A percentile compares a stretch with the other conserved stretches of the same genome.
These are phyloP conservation scores for Protea cynaroides DNA, from an alignment of 164 flowering plant genomes.

Conservation along the genomic window DNA sequence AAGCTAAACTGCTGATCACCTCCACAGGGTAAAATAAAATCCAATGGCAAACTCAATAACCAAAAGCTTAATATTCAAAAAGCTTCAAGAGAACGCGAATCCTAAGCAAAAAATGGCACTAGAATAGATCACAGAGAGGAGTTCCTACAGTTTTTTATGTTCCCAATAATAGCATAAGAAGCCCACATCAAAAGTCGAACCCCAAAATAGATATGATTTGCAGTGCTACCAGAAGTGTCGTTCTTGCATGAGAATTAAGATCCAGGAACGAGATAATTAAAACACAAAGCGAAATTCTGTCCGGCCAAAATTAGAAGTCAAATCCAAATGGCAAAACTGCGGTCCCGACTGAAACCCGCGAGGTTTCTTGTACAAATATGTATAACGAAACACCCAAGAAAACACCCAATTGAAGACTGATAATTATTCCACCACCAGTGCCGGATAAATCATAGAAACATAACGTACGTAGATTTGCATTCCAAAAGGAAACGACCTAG, in stretches of 20 bases:
- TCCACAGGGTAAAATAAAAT: not conserved
- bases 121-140: not conserved
- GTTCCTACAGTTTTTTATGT: not conserved
- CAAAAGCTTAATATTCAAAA: not conserved
- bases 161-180: not conserved
- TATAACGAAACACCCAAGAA: not conserved
- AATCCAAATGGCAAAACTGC: not conserved
- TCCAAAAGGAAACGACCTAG: not conserved
- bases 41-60: not conserved
- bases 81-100: not conserved
- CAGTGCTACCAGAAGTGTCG: not conserved
- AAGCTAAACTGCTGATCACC: slow-evolving; percentile 5
- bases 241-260: not conserved
- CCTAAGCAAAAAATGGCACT: not conserved
- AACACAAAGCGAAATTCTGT: not conserved
- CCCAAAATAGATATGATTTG: not conserved
- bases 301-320: not conserved
- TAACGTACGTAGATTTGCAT: not conserved
- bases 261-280: not conserved
- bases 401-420: not conserved
- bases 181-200: slow-evolving; percentile 1
- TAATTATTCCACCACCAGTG: not conserved
- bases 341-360: not conserved
- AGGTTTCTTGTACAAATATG: not conserved
- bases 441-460: not conserved